Evolutionary conservation across 148 eudicot species (phyloP).

Genomic region (Euryodendron excelsum): DNA sequence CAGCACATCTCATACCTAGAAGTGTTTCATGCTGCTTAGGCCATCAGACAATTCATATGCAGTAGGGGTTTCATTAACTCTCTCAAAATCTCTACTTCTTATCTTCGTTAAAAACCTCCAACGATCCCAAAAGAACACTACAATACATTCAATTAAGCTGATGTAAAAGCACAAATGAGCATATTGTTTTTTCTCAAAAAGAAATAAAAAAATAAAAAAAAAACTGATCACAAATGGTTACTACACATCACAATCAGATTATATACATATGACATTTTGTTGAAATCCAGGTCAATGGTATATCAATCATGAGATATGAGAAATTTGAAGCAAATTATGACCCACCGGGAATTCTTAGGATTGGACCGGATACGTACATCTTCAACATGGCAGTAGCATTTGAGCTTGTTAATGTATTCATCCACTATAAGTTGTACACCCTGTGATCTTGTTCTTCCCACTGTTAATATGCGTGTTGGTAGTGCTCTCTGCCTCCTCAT

Average conservation of each 20-base stretch:
- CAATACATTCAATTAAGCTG: no score
- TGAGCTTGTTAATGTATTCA: conserved; percentile 64
- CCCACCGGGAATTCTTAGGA: conserved; percentile 74
- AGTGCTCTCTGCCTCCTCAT: conserved; percentile 44
- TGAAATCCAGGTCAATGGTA: not conserved
- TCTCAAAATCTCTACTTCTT: no score
- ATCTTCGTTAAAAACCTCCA: not conserved
- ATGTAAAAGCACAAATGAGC: not conserved
- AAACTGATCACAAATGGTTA: no score
- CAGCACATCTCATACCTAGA: no score
- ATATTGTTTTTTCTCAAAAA: no score
- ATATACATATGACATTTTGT: not conserved
- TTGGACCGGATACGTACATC: conserved; percentile 67
- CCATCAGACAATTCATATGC: no score
- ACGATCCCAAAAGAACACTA: not conserved
- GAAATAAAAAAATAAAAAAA: no score
- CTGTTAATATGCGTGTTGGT: conserved; percentile 63
- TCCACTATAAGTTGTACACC: conserved; percentile 73
- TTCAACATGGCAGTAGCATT: conserved; percentile 52
- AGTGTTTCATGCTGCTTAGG: no score
- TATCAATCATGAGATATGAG: not conserved
- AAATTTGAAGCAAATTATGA: not conserved
- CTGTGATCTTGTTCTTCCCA: conserved; percentile 64
- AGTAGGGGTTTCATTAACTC: no score
- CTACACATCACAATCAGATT: no score